Evolutionary conservation across 345 rosid genomes (phyloP).

Genomic region (Psidium guajava): DNA sequence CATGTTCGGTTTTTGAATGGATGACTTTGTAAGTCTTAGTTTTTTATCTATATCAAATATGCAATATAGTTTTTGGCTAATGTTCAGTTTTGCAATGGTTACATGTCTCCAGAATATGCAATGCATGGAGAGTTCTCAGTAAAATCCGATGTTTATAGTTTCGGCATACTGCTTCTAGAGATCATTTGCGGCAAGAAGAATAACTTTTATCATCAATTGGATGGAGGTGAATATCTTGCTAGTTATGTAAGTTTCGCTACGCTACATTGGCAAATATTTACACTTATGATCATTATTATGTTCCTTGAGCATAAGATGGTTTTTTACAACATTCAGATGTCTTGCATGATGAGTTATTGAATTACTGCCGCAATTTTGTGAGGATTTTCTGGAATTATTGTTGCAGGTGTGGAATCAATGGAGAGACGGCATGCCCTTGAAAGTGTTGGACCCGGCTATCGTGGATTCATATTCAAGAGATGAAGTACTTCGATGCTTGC

Average conservation of each 20-base stretch:
- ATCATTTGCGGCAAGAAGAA: not conserved
- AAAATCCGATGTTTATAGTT: not conserved
- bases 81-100: not conserved
- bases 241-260: not conserved
- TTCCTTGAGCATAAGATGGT: not conserved
- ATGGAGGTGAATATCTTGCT: not conserved
- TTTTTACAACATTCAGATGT: not conserved
- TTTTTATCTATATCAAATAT: too few relatives aligned
- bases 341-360: not conserved
- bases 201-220: not conserved
- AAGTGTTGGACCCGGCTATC: not conserved
- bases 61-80: too few relatives aligned
- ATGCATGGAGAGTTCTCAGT: not conserved
- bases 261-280: not conserved
- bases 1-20: too few relatives aligned
- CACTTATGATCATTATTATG: not conserved
- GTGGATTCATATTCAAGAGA: not conserved
- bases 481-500: not conserved
- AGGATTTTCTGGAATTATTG: not conserved
- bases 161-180: not conserved
- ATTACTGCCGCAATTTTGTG: rapidly evolving
- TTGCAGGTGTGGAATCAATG: not conserved
- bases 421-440: not conserved
- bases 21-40: too few relatives aligned
- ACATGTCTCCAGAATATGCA: not conserved